A percentile compares a stretch with the other conserved stretches of the same genome.
These are phyloP conservation scores for Trametes cingulata DNA, from an alignment of 768 basidiomycete genomes.

Conservation along the genomic window DNA sequence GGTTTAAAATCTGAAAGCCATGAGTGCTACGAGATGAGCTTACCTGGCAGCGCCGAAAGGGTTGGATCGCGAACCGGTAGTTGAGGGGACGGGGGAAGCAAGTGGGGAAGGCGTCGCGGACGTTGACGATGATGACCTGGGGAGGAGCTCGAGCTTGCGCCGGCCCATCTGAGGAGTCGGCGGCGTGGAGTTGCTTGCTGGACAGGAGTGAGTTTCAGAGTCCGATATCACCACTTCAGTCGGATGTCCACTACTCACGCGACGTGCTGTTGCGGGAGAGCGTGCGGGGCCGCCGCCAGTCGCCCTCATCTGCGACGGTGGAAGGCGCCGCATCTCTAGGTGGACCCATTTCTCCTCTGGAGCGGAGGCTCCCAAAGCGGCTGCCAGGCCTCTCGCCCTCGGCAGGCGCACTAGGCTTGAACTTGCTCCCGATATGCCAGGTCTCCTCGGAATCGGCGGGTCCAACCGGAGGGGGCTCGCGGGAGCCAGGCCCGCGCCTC, in stretches of 20 bases:
- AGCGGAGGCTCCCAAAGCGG: constrained; percentile 48
- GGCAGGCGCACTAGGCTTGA: constrained; percentile 54
- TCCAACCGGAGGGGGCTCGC: constrained; percentile 39
- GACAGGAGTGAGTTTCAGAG: constrained; percentile 13
- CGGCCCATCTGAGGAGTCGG: constrained; percentile 81
- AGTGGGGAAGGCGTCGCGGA: constrained; percentile 75
- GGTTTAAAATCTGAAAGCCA: too few relatives aligned
- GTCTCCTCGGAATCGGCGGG: constrained; percentile 75
- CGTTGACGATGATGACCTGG: constrained; percentile 60
- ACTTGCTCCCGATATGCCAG: constrained; percentile 76
- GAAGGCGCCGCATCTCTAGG: constrained; percentile 41
- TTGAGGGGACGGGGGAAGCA: constrained; percentile 73
- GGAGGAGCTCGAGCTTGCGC: constrained; percentile 82
- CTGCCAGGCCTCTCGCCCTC: constrained; percentile 39
- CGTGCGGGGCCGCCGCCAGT: constrained; percentile 66
- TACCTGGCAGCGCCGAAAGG: constrained; percentile 90
- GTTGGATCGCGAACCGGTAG: constrained; percentile 52
- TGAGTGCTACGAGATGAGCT: constrained; percentile 21
- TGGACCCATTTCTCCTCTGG: constrained; percentile 56
- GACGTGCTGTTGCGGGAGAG: constrained; percentile 53
- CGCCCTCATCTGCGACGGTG: constrained; percentile 54
- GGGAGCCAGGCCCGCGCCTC: constrained; percentile 60
- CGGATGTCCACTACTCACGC: constrained; percentile 48
- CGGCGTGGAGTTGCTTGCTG: constrained; percentile 73
- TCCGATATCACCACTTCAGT: background rate